phyloP scores from a whole-genome alignment of 352 stramenopile genomes.

The Globisporangium sylvaticum region DNA sequence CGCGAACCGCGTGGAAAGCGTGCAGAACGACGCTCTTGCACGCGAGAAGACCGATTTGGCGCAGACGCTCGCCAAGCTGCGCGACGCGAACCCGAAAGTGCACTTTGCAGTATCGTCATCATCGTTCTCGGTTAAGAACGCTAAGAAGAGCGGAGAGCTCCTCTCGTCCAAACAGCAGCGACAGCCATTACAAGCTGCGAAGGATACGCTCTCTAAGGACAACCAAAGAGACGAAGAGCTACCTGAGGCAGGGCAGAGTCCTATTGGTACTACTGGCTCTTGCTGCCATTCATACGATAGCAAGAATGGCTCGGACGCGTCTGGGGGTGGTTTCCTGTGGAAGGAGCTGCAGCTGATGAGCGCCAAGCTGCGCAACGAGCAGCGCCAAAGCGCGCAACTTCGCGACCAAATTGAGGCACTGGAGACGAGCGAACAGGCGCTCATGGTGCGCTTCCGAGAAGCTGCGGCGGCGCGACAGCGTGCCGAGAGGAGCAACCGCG shows the following conservation, averaged over 20 bases:
- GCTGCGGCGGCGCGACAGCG: constrained; percentile 6
- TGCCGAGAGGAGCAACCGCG: constrained; percentile 2
- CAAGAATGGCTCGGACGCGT: background rate
- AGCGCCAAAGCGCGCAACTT: constrained; percentile 4
- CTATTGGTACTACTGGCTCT: background rate
- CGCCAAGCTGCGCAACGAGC: constrained; percentile 2
- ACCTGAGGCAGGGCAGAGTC: background rate
- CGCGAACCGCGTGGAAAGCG: background rate
- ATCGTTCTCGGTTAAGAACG: background rate
- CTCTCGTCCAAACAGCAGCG: background rate
- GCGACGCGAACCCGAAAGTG: constrained; percentile 8
- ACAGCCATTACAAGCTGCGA: background rate
- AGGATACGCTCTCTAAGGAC: background rate
- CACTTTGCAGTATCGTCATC: background rate
- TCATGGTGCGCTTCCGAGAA: constrained; percentile 12
- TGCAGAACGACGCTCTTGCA: constrained; percentile 4
- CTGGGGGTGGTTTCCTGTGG: background rate
- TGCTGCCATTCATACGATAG: background rate
- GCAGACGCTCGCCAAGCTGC: constrained; percentile 18
- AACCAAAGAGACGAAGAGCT: background rate
- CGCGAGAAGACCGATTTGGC: constrained; percentile 17
- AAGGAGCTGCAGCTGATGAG: constrained; percentile 10
- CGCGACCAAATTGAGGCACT: constrained; percentile 11
- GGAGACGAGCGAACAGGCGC: constrained; percentile 1
- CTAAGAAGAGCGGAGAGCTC: background rate